Evolutionary conservation across 2,329 filamentous ascomycete species (phyloP).

Genomic region (Verticillium longisporum): DNA sequence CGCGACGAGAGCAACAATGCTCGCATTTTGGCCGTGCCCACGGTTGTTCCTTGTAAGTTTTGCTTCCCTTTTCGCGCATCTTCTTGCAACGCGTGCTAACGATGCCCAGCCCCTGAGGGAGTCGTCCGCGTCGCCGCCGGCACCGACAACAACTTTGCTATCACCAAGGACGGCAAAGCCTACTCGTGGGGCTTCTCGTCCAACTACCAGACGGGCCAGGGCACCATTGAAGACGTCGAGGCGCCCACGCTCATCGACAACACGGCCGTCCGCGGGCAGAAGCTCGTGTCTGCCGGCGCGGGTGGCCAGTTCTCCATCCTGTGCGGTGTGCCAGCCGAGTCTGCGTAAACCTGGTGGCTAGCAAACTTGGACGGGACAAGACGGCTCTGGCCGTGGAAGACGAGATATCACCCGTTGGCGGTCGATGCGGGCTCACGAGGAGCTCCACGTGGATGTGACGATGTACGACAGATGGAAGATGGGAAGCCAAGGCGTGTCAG

Average conservation of each 20-base stretch:
- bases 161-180: conserved; percentile 63
- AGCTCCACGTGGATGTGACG: background rate
- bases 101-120: conserved; percentile 38
- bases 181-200: conserved; percentile 77
- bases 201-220: conserved; percentile 74
- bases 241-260: conserved; percentile 78
- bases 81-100: background rate
- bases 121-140: conserved; percentile 56
- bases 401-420: no score
- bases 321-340: conserved; percentile 31
- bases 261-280: conserved; percentile 68
- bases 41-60: conserved; percentile 46
- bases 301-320: conserved; percentile 77
- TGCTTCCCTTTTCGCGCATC: background rate
- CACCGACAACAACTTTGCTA: conserved; percentile 67
- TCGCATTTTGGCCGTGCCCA: conserved; percentile 66
- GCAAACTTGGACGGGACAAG: conserved; percentile 15
- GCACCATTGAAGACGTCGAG: conserved; percentile 71
- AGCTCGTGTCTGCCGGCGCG: conserved; percentile 72
- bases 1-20: conserved; percentile 58
- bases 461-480: background rate
- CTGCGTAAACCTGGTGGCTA: conserved; percentile 14
- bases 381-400: background rate
- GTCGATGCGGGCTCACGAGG: no score
- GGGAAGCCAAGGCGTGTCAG: background rate